Evolutionary conservation across 495 filamentous ascomycete genomes (phyloP).

Genomic region (Daldinia vernicosa): DNA sequence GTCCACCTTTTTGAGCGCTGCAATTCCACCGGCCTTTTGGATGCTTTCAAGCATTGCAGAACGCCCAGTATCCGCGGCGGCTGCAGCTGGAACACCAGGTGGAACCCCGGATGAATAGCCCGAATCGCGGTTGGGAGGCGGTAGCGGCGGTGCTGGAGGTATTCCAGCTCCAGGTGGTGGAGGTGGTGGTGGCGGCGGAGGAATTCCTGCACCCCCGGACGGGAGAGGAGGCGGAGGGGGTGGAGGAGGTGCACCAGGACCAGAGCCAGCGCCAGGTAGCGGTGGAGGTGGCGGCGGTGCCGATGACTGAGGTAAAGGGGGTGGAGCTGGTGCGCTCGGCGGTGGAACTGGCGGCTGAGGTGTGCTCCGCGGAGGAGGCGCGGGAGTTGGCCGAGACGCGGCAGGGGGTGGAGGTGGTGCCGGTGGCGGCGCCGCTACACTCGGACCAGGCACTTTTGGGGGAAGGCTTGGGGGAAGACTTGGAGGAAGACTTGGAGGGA

Average conservation of each 20-base stretch:
- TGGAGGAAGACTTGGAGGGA: too few species aligned
- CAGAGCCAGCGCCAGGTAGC: slow-evolving; percentile 33
- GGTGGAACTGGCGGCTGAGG: slow-evolving; percentile 51
- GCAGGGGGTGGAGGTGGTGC: slow-evolving; percentile 55
- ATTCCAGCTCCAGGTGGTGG: slow-evolving; percentile 58
- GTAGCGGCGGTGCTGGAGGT: slow-evolving; percentile 74
- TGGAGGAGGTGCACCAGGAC: slow-evolving; percentile 34
- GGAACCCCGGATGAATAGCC: slow-evolving; percentile 67
- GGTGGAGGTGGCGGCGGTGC: slow-evolving; percentile 54
- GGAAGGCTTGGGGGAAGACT: slow-evolving; percentile 70
- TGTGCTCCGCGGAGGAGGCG: slow-evolving; percentile 48
- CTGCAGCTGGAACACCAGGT: slow-evolving; percentile 56
- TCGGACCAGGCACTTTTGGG: slow-evolving; percentile 71
- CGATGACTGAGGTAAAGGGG: slow-evolving; percentile 50
- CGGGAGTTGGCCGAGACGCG: slow-evolving; percentile 39
- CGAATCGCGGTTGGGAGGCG: slow-evolving; percentile 71
- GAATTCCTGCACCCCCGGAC: slow-evolving; percentile 48
- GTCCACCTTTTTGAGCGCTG: slow-evolving; percentile 81
- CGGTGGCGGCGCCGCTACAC: slow-evolving; percentile 69
- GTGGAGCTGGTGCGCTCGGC: slow-evolving; percentile 48
- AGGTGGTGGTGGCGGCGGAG: slow-evolving; percentile 65
- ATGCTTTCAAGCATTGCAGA: slow-evolving; percentile 84
- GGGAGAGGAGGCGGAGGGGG: slow-evolving; percentile 55
- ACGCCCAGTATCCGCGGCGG: slow-evolving; percentile 57
- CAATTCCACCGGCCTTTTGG: slow-evolving; percentile 75